These are phyloP conservation scores for Trichoderma virens DNA, from an alignment of 495 filamentous ascomycete species.

Conservation along the genomic window DNA sequence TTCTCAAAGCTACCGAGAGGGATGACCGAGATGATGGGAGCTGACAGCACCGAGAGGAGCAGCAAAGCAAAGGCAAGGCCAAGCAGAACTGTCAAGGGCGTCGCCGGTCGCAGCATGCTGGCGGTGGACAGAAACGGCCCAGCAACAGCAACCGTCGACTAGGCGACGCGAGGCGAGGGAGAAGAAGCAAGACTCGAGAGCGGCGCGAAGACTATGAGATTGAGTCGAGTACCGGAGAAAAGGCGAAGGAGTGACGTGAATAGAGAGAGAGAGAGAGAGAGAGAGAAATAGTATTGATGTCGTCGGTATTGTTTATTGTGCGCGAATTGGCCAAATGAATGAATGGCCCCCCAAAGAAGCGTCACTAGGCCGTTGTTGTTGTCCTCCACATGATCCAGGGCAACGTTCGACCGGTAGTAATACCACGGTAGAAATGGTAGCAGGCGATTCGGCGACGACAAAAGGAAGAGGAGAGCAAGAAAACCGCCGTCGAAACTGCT, in stretches of 20 bases:
- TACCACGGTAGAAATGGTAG: background rate
- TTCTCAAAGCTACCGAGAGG: conserved; percentile 70
- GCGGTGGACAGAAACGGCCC: conserved; percentile 11
- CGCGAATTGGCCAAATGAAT: background rate
- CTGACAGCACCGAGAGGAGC: conserved; percentile 83
- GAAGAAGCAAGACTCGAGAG: conserved; percentile 2
- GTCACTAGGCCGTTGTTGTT: background rate
- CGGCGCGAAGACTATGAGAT: conserved; percentile 6
- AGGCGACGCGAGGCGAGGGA: background rate
- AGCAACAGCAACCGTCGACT: background rate
- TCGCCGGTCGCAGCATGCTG: conserved; percentile 77
- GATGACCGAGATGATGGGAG: conserved; percentile 79
- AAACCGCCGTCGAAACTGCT: background rate
- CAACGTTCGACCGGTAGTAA: background rate
- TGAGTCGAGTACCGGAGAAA: background rate
- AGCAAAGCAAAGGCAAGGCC: conserved; percentile 79
- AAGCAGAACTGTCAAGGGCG: conserved; percentile 79
- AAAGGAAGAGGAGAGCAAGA: background rate
- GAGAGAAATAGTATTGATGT: background rate
- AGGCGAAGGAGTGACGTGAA: background rate
- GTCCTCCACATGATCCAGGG: background rate
- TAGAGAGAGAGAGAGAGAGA: background rate
- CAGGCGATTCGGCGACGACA: too few species aligned
- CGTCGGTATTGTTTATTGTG: background rate
- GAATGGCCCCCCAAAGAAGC: background rate